These are phyloP conservation scores for Vigna mungo DNA, from an alignment of 306 rosid species.

Conservation along the genomic window DNA sequence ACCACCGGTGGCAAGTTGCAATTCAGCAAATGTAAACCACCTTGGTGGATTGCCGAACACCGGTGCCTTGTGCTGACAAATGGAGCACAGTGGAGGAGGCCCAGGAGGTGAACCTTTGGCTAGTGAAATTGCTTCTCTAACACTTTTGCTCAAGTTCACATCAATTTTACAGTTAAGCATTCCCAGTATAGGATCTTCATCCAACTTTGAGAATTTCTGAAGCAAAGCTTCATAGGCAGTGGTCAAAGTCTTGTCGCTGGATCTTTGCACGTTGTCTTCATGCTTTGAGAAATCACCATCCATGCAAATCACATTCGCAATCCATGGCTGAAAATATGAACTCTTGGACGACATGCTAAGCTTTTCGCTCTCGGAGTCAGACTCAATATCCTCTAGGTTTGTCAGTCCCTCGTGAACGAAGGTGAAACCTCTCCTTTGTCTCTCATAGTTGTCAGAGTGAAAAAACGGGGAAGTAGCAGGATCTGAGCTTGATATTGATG, in stretches of 20 bases:
- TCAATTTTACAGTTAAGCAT: conserved; percentile 58
- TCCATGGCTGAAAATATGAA: conserved; percentile 78
- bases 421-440: conserved; percentile 55
- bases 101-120: conserved; percentile 67
- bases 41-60: conserved; percentile 91
- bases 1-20: conserved; percentile 85
- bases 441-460: conserved; percentile 55
- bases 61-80: conserved; percentile 97
- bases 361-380: conserved; percentile 71
- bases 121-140: conserved; percentile 75
- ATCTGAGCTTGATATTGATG: conserved; percentile 92
- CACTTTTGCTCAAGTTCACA: conserved; percentile 75
- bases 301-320: conserved; percentile 58
- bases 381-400: conserved; percentile 62
- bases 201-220: conserved; percentile 62
- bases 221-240: conserved; percentile 64
- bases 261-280: conserved; percentile 47
- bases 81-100: conserved; percentile 93
- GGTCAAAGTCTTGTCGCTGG: conserved; percentile 53
- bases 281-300: conserved; percentile 58
- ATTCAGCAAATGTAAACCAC: conserved; percentile 87
- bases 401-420: conserved; percentile 50
- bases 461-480: conserved; percentile 71
- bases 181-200: conserved; percentile 64
- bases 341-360: conserved; percentile 60